Base-by-base conservation (phyloP, 768 basidiomycete species). In the Suillus cothurnatus region DNA sequence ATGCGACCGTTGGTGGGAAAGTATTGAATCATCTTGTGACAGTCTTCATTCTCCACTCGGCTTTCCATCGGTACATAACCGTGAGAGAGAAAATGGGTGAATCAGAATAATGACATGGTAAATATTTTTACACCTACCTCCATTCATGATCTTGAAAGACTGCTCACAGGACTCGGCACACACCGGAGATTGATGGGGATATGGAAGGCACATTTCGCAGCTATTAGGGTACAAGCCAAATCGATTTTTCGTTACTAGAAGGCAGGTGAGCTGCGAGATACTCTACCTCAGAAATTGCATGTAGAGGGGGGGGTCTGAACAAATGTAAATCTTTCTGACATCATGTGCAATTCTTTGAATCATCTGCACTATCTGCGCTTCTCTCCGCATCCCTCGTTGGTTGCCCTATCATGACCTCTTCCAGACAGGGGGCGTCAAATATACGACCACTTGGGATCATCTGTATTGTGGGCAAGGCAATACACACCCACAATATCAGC, bases 401-500 rank as follows among this genome's bases (percentile, higher is more conserved):
- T 66, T 6, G 21, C 19, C 69, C 74, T 23, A 74, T 49, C 7
- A 12, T 14, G 28, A 65, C 66, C 43, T 79, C 80, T 61, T 81
- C 79, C 59, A 77, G 68, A 59, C 80, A 78, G 12, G 82, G 80
- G 15, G 80, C 73, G 43, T 82, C 79, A 64, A 85, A 85, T 28
- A 85, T 81, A 23, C 64, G 64, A 21, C 82, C 79, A 50, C 73
- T 71, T 14, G 71, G 73, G 21, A 80, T 73, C 56, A 75, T 66
- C 9, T 70, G 59, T 12, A 80, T 9, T 6, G 88, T 88, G 47
- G 79, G 79, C 14, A 70, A 56, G 3, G 83, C 81, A 28, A 89
- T 81, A 12, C 71, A 79, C 4, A 79, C 43, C 88, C 88, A 91
- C 38, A 89, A 68, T 19, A 85, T 28, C 6, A 90, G 69, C 3